Base-by-base conservation (phyloP, 208 protist species). In the Crithidia brevicula region DNA sequence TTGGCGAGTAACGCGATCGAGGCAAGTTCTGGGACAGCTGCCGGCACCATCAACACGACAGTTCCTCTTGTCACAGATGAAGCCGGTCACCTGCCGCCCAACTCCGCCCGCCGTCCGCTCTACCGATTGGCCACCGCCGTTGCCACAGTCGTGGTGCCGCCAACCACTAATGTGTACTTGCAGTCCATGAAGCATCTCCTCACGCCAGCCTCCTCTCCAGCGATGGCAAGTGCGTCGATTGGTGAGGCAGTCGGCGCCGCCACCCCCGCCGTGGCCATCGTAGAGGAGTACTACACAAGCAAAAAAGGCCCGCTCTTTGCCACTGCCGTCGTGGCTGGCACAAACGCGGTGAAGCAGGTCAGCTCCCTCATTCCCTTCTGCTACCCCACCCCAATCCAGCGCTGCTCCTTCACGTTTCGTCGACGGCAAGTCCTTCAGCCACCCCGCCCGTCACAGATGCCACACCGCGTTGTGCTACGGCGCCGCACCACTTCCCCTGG, bases 331-430 rank as follows among this genome's bases (percentile, higher is more conserved):
- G 90, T 96, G 63, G 94, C 95, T 1, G 95, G 94, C 46, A 98
- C 94, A 8, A 97, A 96, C 82, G 97, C 91, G 0, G 96, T 95
- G 15, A 98, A 98, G 81, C 89, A 92, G 49, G 86, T 94, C 16
- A 85, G 79, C 58, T 86, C 92, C 42, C 68, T 99, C 42, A 93
- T 99, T 23, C 97, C 97, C 2, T 97, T 99, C 50, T 99, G 97
- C 74, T 97, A 99, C 76, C 89, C 96, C 4, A 68, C 98, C 1
- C 79, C 84, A 10, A 91, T 98, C 59, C 86, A 95, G 53, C 83
- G 83, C 38, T 97, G 92, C 78, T 91, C 92, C 62, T 89, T 98
- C 52, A 91, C 85, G 20, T 93, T 97, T 57, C 72, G 80, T 5
- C 83, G 94, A 0, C 80, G 85, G n/a, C 61, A 89, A 25, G 67